These are phyloP conservation scores for Arthromyces matolae DNA, from an alignment of 768 basidiomycete genomes.

Conservation along the genomic window DNA sequence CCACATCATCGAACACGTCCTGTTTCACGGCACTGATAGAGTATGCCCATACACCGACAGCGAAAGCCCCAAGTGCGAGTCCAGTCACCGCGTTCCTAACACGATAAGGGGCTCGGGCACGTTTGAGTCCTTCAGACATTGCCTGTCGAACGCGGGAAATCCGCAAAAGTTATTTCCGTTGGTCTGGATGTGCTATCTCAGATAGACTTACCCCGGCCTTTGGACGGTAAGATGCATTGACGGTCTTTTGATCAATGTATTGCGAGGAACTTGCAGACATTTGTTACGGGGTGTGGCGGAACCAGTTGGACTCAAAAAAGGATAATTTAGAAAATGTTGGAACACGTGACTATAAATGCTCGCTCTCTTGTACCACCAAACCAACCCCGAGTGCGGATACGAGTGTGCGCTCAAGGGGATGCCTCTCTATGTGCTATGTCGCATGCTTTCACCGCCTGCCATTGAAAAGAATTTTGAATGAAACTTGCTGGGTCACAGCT, in stretches of 20 bases:
- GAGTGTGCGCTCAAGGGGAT: not conserved
- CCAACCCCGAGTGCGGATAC: not conserved
- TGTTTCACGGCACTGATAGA: conserved; percentile 93
- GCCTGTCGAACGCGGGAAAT: too few species aligned
- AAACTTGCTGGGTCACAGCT: not conserved
- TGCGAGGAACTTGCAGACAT: conserved; percentile 21
- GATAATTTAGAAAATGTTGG: conserved; percentile 2
- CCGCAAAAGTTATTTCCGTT: too few species aligned
- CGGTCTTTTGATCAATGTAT: conserved; percentile 43
- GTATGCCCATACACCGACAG: conserved; percentile 83
- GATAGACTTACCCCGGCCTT: conserved; percentile 49
- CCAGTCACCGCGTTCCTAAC: conserved; percentile 80
- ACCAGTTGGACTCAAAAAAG: too few species aligned
- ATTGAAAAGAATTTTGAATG: too few species aligned
- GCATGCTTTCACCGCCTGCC: not conserved
- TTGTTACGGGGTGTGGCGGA: not conserved
- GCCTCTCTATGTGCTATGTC: not conserved
- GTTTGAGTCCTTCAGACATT: conserved; percentile 84
- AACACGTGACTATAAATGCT: conserved; percentile 8
- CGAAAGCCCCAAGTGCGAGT: conserved; percentile 64
- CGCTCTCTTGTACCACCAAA: too few species aligned
- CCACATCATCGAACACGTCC: conserved; percentile 85
- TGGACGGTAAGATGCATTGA: conserved; percentile 49
- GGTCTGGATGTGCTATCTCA: too few species aligned
- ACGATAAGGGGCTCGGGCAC: conserved; percentile 84